Evolutionary conservation across 345 rosid species (phyloP).

Genomic region (Hibiscus trionum): DNA sequence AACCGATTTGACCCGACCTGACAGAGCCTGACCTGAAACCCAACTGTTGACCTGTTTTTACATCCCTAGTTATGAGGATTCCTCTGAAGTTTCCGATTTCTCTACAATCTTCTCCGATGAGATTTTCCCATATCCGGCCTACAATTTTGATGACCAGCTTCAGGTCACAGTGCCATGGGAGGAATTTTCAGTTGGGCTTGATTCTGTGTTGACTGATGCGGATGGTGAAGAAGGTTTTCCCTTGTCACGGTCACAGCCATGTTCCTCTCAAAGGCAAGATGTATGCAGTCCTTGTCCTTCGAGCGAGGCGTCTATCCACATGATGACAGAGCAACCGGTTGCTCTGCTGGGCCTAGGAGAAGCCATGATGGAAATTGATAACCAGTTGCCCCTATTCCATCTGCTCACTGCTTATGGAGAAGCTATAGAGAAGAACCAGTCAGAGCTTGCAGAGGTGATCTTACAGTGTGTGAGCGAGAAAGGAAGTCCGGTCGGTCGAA

Average conservation of each 20-base stretch:
- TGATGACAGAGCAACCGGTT: too few species aligned
- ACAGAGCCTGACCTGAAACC: too few species aligned
- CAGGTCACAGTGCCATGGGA: slow-evolving; percentile 17
- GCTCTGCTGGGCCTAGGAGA: too few species aligned
- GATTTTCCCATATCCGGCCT: slow-evolving; percentile 12
- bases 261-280: too few species aligned
- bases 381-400: not conserved
- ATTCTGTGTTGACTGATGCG: slow-evolving; percentile 12
- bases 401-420: not conserved
- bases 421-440: not conserved
- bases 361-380: not conserved
- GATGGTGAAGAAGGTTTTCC: too few species aligned
- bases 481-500: not conserved
- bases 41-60: too few species aligned
- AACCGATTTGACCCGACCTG: too few species aligned
- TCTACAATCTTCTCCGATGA: not conserved
- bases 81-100: not conserved
- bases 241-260: too few species aligned
- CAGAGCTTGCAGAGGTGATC: not conserved
- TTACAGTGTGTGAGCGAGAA: not conserved
- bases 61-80: too few species aligned
- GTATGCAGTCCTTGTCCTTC: not conserved
- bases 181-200: slow-evolving; percentile 16
- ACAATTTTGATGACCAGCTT: slow-evolving; percentile 9
- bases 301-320: not conserved